Evolutionary conservation across 2,329 filamentous ascomycete genomes (phyloP).

Genomic region (Huntiella savannae): DNA sequence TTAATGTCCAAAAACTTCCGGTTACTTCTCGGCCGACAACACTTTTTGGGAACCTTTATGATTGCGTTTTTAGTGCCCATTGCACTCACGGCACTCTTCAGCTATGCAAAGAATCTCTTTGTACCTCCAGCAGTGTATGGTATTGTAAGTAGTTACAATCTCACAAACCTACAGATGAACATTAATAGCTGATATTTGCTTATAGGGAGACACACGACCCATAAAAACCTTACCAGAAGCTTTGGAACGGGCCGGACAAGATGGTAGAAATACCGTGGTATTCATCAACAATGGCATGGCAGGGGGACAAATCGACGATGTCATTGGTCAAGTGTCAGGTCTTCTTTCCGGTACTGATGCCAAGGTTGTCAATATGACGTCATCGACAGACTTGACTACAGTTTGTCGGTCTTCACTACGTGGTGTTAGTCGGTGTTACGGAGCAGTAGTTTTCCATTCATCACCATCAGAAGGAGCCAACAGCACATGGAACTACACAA

Average conservation of each 20-base stretch:
- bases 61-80: constrained; percentile 42
- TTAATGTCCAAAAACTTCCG: constrained; percentile 43
- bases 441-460: constrained; percentile 53
- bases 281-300: constrained; percentile 59
- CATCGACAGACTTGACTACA: constrained; percentile 37
- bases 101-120: constrained; percentile 66
- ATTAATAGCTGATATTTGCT: background rate
- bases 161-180: background rate
- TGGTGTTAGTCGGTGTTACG: constrained; percentile 54
- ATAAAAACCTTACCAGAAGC: constrained; percentile 48
- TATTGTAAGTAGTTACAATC: constrained; percentile 23
- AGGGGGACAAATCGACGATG: constrained; percentile 50
- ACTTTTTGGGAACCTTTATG: constrained; percentile 30
- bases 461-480: constrained; percentile 52
- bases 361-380: constrained; percentile 32
- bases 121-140: constrained; percentile 59
- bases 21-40: constrained; percentile 33
- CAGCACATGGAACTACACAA: constrained; percentile 68
- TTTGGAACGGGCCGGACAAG: constrained; percentile 32
- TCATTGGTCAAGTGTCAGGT: constrained; percentile 45
- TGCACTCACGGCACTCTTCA: constrained; percentile 38
- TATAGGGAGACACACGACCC: constrained; percentile 31
- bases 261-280: constrained; percentile 47
- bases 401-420: constrained; percentile 44
- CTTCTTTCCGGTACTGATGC: constrained; percentile 38